Base-by-base conservation (phyloP, 345 rosid species). In the Raphanus sativus region DNA sequence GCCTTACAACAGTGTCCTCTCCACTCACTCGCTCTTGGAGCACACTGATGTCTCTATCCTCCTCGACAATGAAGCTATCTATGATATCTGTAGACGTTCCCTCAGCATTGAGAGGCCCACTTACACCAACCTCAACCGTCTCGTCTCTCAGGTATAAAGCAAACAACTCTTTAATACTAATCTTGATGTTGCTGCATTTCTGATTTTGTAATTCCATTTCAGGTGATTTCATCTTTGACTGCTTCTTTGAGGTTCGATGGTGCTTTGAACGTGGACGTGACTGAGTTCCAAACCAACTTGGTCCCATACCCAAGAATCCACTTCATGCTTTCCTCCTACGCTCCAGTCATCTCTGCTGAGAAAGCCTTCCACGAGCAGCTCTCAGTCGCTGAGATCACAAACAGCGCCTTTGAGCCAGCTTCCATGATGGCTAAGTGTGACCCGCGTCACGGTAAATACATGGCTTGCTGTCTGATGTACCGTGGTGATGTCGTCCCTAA, bases 1-100 rank as follows among this genome's bases (percentile, higher is more conserved):
- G 86, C 91, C 93, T 8, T 89, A 89, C 87, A 89, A 89, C 83
- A 89, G 89, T 86, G 91, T 89, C 65, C 91, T 87, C 52, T 89
- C 91, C 11, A 89, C 93, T 36, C 92, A 87, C 81, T 89, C 90
- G n/a, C 86, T 89, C 54, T 73, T 86, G 86, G 93, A 89, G 8
- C 93, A 89, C 86, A 89, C 93, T 25, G 93, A 89, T 85, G 90
- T 87, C 2, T 82, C 93, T 6, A 86, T 89, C 75, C 90, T 89
- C 12, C 79, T 80, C 33, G 82, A 80, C 72, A 80, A 80, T 12
- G 82, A 80, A 69, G 82, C 82, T 11, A 80, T 89, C 67, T 89
- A 89, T 21, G 92, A 89, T 13, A 89, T 89, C 83, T 89, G 92
- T 78, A 87, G 94, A 84, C 87, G 91, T 26, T 89, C 94, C 13